These are phyloP conservation scores for Friedmanniomyces simplex DNA, from an alignment of 495 filamentous ascomycete species.

Conservation along the genomic window DNA sequence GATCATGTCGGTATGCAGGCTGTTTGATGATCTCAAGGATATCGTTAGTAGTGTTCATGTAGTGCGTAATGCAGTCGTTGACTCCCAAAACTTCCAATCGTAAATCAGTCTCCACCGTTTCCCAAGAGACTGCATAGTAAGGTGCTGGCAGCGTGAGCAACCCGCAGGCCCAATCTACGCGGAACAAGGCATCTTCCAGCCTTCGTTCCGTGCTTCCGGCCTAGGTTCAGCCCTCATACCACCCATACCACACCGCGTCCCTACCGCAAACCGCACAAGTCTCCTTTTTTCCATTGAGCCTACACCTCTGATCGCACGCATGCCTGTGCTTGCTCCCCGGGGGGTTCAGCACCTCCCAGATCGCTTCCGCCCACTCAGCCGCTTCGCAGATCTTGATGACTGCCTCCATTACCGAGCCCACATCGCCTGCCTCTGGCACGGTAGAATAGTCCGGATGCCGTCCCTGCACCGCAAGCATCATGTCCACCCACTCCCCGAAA, in stretches of 20 bases:
- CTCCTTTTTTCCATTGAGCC: background rate
- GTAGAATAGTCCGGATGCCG: background rate
- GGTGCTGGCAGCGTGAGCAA: too few species aligned
- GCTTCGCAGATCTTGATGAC: background rate
- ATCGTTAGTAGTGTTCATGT: too few species aligned
- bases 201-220: too few species aligned
- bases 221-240: background rate
- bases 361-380: background rate
- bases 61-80: too few species aligned
- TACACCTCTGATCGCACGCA: background rate
- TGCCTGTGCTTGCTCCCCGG: background rate
- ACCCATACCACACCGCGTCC: background rate
- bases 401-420: background rate
- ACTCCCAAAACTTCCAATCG: too few species aligned
- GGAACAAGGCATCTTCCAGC: too few species aligned
- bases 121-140: too few species aligned
- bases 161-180: too few species aligned
- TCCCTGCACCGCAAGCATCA: background rate
- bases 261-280: background rate
- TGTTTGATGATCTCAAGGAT: too few species aligned
- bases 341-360: background rate
- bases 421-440: background rate
- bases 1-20: too few species aligned
- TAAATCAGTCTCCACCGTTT: too few species aligned
- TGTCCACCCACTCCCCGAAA: background rate